Percentiles rank a stretch among this genome's conserved stretches.
Evolutionary conservation across 1,139 yeast genomes (phyloP).

Genomic region (Ogataea hybrid): DNA sequence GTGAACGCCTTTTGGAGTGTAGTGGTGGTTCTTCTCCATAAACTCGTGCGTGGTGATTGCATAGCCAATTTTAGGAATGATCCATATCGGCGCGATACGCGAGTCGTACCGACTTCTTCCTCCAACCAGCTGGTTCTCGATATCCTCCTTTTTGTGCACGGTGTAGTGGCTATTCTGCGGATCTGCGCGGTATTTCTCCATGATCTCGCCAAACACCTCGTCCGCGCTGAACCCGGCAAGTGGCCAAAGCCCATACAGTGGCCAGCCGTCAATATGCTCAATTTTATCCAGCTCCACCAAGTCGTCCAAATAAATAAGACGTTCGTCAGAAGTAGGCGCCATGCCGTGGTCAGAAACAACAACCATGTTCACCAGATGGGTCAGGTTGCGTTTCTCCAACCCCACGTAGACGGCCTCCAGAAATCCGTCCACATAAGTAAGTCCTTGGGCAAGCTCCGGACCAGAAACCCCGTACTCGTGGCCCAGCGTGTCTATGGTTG

Average conservation of each 20-base stretch:
- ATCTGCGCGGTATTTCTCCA: slow-evolving; percentile 30
- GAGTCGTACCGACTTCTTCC: slow-evolving; percentile 45
- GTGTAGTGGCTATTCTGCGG: slow-evolving; percentile 38
- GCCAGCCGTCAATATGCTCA: slow-evolving; percentile 83
- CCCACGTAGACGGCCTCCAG: slow-evolving; percentile 49
- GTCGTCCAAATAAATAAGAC: slow-evolving; percentile 70
- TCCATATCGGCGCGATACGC: slow-evolving; percentile 82
- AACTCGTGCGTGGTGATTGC: slow-evolving; percentile 63
- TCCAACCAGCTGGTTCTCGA: slow-evolving; percentile 71
- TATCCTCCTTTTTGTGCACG: slow-evolving; percentile 53
- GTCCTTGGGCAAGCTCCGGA: slow-evolving; percentile 49
- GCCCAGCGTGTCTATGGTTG: slow-evolving; percentile 74
- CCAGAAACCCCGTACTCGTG: slow-evolving; percentile 72
- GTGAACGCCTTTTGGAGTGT: slow-evolving; percentile 73
- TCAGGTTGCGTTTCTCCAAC: slow-evolving; percentile 52
- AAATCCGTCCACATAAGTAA: slow-evolving; percentile 64
- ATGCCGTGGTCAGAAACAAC: slow-evolving; percentile 91
- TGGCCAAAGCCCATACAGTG: slow-evolving; percentile 78
- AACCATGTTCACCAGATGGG: slow-evolving; percentile 66
- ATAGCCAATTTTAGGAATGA: slow-evolving; percentile 81
- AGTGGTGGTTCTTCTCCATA: slow-evolving; percentile 49
- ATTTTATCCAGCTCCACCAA: slow-evolving; percentile 52
- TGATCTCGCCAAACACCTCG: slow-evolving; percentile 38
- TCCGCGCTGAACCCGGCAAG: slow-evolving; percentile 35
- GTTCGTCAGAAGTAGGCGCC: slow-evolving; percentile 76